Base-by-base conservation (phyloP, 2,329 filamentous ascomycete species). In the Colletotrichum incanum region DNA sequence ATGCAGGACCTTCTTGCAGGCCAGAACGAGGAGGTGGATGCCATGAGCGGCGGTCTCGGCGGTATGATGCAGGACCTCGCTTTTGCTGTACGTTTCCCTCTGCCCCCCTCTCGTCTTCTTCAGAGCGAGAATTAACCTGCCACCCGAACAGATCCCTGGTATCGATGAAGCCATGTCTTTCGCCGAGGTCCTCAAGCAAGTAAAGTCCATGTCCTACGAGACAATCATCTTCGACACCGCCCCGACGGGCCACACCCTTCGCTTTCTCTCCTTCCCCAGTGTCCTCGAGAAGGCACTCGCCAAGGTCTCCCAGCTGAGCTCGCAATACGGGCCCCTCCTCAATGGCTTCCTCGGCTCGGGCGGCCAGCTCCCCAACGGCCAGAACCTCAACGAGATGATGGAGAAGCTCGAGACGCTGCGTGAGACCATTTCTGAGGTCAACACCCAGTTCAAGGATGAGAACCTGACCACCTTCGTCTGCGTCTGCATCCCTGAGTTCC, bases 121-220 rank as follows among this genome's bases (percentile, higher is more conserved):
- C 9, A 54, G n/a, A n/a, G 7, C 23, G 11, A 31, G 26, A 41
- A 39, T 39, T 65, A 60, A 62, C 45, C 1, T n/a, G 8, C 39
- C 45, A 50, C 43, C 26, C 31, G n/a, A 28, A 62, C 77, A 97
- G 94, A 99, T 99, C 74, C 96, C 96, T 23, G 96, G 96, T 84
- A 97, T 99, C 74, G 96, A 99, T 82, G 96, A 99, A 84, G 96
- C 96, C 82, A 99, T 99, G 96, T 98, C 95, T 69, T 99, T 99
- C 81, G 96, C 96, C 82, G 96, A 99, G 86, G 96, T 99, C 75
- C 90, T 99, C 79, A 99, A 99, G 85, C 96, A 99, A 85, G 96
- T 99, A 86, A 98, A 98, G 86, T 97, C 94, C 50, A 93, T 98
- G 81, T 97, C 95, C 61, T 99, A 99, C 89, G 96, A 98, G 83